A percentile compares a stretch with the other conserved stretches of the same genome.
Evolutionary conservation across 1,284 basidiomycete genomes (phyloP).

Genomic region (Apiotrichum gracile): DNA sequence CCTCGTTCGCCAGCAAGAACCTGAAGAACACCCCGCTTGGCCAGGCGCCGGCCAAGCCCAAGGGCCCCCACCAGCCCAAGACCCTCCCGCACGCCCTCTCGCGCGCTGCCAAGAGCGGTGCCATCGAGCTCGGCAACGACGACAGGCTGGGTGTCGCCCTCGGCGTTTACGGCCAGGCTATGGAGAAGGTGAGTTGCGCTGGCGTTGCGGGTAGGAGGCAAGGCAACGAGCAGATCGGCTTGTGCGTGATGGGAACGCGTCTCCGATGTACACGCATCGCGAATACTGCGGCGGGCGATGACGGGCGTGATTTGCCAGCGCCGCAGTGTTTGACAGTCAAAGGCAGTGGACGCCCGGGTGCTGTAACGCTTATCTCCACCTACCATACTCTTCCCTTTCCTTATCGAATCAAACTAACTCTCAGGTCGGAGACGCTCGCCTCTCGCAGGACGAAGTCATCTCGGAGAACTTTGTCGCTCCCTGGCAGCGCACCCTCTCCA

Average conservation of each 20-base stretch:
- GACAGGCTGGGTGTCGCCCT: conserved; percentile 72
- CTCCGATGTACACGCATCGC: too few relatives aligned
- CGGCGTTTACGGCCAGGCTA: conserved; percentile 69
- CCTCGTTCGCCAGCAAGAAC: conserved; percentile 80
- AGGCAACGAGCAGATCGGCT: too few relatives aligned
- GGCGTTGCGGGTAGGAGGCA: background rate
- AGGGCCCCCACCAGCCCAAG: conserved; percentile 57
- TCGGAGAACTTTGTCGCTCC: conserved; percentile 71
- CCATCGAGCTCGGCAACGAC: conserved; percentile 56
- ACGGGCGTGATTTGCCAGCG: too few relatives aligned
- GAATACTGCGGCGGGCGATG: too few relatives aligned
- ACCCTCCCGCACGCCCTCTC: conserved; percentile 90
- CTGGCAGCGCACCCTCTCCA: conserved; percentile 83
- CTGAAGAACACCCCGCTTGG: conserved; percentile 76
- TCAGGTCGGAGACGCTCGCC: conserved; percentile 69
- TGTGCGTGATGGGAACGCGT: too few relatives aligned
- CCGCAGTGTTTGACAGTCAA: too few relatives aligned
- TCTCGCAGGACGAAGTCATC: conserved; percentile 75
- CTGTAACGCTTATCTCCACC: too few relatives aligned
- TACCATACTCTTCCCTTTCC: background rate
- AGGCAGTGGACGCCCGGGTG: too few relatives aligned
- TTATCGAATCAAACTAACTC: background rate
- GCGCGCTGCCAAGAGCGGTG: conserved; percentile 69
- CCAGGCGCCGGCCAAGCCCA: conserved; percentile 59
- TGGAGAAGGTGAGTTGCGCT: conserved; percentile 58